phyloP scores from a whole-genome alignment of 495 filamentous ascomycete genomes.

The Hyaloscypha hepaticicola region DNA sequence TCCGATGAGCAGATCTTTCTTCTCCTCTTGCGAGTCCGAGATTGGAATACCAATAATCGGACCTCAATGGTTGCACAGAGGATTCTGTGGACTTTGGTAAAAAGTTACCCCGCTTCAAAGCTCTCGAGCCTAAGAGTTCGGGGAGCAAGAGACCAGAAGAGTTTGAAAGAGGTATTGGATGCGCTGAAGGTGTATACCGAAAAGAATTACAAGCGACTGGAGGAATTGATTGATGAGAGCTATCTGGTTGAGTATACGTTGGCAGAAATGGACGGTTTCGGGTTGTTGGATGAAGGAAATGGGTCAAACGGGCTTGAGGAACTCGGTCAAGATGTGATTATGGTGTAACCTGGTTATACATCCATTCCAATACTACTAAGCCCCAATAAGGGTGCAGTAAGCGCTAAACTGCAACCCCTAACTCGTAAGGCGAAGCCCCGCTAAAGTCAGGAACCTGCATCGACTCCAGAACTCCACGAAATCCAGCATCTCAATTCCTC shows the following conservation, averaged over 20 bases:
- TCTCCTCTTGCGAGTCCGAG: conserved; percentile 75
- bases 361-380: too few species aligned
- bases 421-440: too few species aligned
- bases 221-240: conserved; percentile 90
- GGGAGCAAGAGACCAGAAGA: conserved; percentile 62
- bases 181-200: conserved; percentile 86
- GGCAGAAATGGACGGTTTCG: conserved; percentile 69
- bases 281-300: conserved; percentile 21
- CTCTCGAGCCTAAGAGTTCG: conserved; percentile 59
- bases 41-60: conserved; percentile 95
- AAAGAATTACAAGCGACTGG: conserved; percentile 82
- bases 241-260: conserved; percentile 92
- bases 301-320: neutral
- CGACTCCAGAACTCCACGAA: too few species aligned
- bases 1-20: conserved; percentile 78
- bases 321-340: conserved; percentile 22
- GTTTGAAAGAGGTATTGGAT: conserved; percentile 77
- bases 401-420: too few species aligned
- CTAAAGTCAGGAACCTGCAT: too few species aligned
- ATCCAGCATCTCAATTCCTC: too few species aligned
- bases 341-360: conserved; percentile 8
- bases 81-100: conserved; percentile 76
- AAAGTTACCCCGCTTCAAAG: conserved; percentile 69
- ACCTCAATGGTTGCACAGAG: conserved; percentile 84
- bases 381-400: too few species aligned